phyloP scores from a whole-genome alignment of 2,329 filamentous ascomycete species.

The Hypoxylon sp. region DNA sequence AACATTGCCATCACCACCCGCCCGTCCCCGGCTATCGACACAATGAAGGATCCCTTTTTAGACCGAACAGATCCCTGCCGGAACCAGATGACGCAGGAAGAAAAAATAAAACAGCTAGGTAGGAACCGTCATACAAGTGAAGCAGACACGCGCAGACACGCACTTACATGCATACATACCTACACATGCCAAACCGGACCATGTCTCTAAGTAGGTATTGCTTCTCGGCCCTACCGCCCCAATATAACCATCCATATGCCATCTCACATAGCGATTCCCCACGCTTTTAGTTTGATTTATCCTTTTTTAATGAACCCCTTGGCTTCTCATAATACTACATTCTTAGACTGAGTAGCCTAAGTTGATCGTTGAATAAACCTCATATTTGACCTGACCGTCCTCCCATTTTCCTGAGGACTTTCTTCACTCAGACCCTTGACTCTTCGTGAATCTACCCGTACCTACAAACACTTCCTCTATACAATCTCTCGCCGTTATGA shows the following conservation, averaged over 20 bases:
- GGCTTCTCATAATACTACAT: conserved; percentile 49
- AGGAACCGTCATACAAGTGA: conserved; percentile 52
- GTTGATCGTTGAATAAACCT: conserved; percentile 38
- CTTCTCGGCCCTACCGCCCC: conserved; percentile 54
- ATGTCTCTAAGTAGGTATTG: conserved; percentile 52
- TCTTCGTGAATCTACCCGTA: conserved; percentile 14
- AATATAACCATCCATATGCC: conserved; percentile 54
- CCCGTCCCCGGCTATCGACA: conserved; percentile 50
- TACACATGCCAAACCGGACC: conserved; percentile 54
- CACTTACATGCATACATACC: conserved; percentile 51
- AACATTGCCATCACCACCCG: conserved; percentile 51
- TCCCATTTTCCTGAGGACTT: conserved; percentile 25
- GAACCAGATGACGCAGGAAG: conserved; percentile 55
- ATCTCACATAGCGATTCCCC: conserved; percentile 48
- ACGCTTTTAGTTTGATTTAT: conserved; percentile 48
- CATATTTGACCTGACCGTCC: conserved; percentile 43
- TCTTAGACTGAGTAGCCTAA: conserved; percentile 47
- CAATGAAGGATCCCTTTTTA: conserved; percentile 51
- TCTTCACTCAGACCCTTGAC: conserved; percentile 9
- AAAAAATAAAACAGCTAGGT: conserved; percentile 50
- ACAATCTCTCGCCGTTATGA: conserved; percentile 48
- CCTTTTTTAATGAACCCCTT: conserved; percentile 48
- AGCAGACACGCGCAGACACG: conserved; percentile 49
- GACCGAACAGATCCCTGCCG: conserved; percentile 52
- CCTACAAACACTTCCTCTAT: conserved; percentile 7